Evolutionary conservation across 805 yeast species (phyloP), one percentile per base, ranked within the genome.

Genomic region (Pichia paraexigua): DNA sequence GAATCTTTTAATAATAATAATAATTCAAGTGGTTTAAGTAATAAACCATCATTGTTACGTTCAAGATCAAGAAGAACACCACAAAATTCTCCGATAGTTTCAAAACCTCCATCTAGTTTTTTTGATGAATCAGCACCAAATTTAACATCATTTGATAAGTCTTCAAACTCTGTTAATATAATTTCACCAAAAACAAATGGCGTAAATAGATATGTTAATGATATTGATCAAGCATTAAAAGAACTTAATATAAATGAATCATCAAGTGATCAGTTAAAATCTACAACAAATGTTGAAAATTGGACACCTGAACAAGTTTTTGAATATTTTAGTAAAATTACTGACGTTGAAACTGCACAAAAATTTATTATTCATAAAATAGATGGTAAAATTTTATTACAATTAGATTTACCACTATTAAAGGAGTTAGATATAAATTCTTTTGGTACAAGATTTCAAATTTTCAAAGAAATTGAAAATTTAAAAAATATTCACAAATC

Each of bases 361-460:
- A 82, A 86, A 61, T 94, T 94, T 66, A 81, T 83, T 7, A 79
- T 83, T 59, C 98, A 94, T 68, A 89, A 90, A 60, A 89, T 94
- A 53, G 84, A 91, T 1, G 99, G 99, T 28, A 71, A 80, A 7
- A 92, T 94, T 49, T 69, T 94, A 44, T 73, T 94, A 49, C 95
- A 91, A 67, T 74, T 94, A 55, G 97, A 92, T 61, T 74, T 92
- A 55, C 77, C 88, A 1, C 87, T 87, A 61, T 75, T 94, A 61
- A 94, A 92, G 65, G 99, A 94, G 67, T 72, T 94, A 52, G 99
- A 91, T 51, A 92, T 94, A 48, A 76, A 80, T 46, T 87, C 96
- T 5, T 94, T 94, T 71, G 99, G 99, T 27, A 91, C 97, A 0
- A 77, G 99, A 56, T 94, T 90, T 68, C 97, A 91, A 65, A 80